These are phyloP conservation scores for Chytriomyces confervae DNA, from an alignment of 192 early-diverging fungal genomes.

Conservation along the genomic window DNA sequence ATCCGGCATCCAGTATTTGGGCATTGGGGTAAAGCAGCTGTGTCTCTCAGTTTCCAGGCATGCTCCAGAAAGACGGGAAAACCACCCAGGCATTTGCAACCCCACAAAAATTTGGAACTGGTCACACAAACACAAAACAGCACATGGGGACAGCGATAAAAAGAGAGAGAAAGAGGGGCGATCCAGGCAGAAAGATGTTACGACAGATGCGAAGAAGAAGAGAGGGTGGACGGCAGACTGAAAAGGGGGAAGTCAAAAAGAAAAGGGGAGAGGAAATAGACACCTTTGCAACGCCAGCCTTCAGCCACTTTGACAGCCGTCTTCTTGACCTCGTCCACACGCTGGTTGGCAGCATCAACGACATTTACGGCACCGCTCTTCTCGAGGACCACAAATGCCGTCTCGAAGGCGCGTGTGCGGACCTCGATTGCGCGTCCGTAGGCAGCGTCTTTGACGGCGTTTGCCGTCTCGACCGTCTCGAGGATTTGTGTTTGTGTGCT, in stretches of 20 bases:
- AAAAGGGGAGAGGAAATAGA: neutral
- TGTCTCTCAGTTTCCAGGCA: no score
- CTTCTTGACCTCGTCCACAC: neutral
- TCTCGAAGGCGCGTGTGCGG: neutral
- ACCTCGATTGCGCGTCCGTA: neutral
- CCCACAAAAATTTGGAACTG: neutral
- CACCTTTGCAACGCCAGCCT: conserved; percentile 4
- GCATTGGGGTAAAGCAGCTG: no score
- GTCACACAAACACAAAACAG: neutral
- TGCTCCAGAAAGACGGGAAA: no score
- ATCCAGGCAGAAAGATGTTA: no score
- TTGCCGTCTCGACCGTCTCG: neutral
- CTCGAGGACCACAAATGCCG: neutral
- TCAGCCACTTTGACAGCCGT: neutral
- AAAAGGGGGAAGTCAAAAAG: neutral
- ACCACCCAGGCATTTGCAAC: neutral
- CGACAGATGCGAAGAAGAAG: no score
- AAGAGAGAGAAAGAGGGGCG: neutral
- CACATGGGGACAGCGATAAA: neutral
- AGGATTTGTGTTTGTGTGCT: neutral
- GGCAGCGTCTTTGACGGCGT: neutral
- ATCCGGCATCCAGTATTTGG: no score
- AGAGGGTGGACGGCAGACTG: neutral
- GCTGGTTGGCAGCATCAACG: neutral
- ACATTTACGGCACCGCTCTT: conserved; percentile 10